Conservation (phyloP, 2,329 filamentous ascomycete species). For the Diaporthe citriasiana region DNA sequence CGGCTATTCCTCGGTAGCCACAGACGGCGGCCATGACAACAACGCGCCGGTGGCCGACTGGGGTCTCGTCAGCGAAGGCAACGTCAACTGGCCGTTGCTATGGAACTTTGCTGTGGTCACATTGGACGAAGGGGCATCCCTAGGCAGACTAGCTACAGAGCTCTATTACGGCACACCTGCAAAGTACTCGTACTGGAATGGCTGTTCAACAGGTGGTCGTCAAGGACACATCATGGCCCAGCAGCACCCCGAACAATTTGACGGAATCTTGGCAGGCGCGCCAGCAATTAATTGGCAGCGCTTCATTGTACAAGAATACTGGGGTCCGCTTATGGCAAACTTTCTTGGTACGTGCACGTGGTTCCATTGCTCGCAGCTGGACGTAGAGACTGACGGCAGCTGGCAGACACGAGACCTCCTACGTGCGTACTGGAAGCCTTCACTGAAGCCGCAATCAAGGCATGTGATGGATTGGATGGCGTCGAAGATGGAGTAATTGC, state of each 20-base stretch:
- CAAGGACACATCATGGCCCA: conserved; percentile 68
- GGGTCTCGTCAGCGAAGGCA: conserved; percentile 37
- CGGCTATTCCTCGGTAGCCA: conserved; percentile 42
- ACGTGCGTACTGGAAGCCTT: conserved; percentile 56
- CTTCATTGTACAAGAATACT: conserved; percentile 45
- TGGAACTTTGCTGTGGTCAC: conserved; percentile 49
- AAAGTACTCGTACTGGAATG: conserved; percentile 66
- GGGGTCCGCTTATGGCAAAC: conserved; percentile 51
- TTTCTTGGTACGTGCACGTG: conserved; percentile 17
- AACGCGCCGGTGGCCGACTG: conserved; percentile 33
- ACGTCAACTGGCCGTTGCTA: conserved; percentile 46
- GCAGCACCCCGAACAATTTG: conserved; percentile 67
- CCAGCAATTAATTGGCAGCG: conserved; percentile 56
- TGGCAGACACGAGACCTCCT: conserved; percentile 55
- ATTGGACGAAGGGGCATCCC: conserved; percentile 49
- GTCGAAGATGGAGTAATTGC: conserved; percentile 57
- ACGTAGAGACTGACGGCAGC: conserved; percentile 43
- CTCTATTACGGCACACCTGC: conserved; percentile 60
- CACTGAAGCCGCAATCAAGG: conserved; percentile 53
- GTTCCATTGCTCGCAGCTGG: neutral
- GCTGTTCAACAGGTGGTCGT: conserved; percentile 72
- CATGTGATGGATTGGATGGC: conserved; percentile 64
- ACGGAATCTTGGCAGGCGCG: conserved; percentile 66
- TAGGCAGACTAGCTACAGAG: conserved; percentile 59
- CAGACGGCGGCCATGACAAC: conserved; percentile 46